phyloP scores from a whole-genome alignment of 768 basidiomycete species.

The Panaeolus cyanescens region DNA sequence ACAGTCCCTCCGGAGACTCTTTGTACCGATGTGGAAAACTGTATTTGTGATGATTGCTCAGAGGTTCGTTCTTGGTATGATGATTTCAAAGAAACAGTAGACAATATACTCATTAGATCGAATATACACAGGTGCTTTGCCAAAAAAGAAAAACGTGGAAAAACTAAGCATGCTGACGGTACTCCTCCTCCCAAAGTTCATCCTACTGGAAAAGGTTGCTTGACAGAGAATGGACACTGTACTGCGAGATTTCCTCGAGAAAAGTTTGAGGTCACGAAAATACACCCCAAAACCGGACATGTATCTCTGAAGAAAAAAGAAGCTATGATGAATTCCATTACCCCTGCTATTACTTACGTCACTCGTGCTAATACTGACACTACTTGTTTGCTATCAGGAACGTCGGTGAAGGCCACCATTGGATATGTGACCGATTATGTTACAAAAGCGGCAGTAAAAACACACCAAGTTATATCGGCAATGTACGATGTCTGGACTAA shows the following conservation, averaged over 20 bases:
- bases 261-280: constrained; percentile 13
- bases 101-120: constrained; percentile 27
- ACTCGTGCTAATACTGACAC: constrained; percentile 38
- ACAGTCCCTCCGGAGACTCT: constrained; percentile 16
- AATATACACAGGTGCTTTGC: constrained; percentile 30
- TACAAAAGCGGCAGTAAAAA: constrained; percentile 40
- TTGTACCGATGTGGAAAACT: constrained; percentile 21
- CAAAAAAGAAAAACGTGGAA: background rate
- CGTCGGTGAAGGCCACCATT: constrained; percentile 36
- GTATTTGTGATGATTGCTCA: constrained; percentile 13
- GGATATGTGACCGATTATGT: constrained; percentile 45
- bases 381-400: constrained; percentile 37
- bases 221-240: constrained; percentile 28
- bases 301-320: constrained; percentile 34
- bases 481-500: constrained; percentile 23
- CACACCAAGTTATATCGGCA: constrained; percentile 31
- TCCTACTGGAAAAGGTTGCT: constrained; percentile 37
- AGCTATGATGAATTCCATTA: constrained; percentile 35
- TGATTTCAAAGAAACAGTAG: constrained; percentile 18
- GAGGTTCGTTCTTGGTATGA: constrained; percentile 15
- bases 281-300: constrained; percentile 26
- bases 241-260: constrained; percentile 33
- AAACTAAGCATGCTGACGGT: constrained; percentile 29
- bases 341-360: constrained; percentile 7
- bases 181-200: constrained; percentile 40